phyloP scores from a whole-genome alignment of 192 early-diverging fungal genomes.

The Rhizoclosmatium sp. region DNA sequence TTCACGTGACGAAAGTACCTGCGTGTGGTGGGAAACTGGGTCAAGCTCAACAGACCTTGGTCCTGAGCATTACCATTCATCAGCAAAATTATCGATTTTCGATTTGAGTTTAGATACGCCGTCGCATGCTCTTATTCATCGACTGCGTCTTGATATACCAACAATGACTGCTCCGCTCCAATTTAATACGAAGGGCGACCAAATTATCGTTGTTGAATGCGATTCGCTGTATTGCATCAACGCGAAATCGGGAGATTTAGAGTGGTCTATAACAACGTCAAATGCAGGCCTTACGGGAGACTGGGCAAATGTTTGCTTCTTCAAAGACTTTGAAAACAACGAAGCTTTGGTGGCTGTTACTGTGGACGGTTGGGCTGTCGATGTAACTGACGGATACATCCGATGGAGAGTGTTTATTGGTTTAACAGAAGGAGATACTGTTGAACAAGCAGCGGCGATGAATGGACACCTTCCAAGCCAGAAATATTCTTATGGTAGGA shows the following conservation, averaged over 20 bases:
- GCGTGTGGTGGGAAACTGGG: conserved; percentile 7
- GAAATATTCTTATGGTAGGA: conserved; percentile 5
- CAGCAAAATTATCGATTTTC: conserved; percentile 13
- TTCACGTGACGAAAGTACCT: conserved; percentile 8
- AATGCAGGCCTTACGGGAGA: conserved; percentile 22
- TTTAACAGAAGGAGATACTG: conserved; percentile 8
- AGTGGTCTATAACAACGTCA: conserved; percentile 13
- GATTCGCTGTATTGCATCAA: conserved; percentile 22
- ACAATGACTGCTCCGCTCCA: conserved; percentile 3
- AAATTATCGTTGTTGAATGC: conserved; percentile 8
- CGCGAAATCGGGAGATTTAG: conserved; percentile 15
- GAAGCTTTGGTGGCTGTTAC: conserved; percentile 20
- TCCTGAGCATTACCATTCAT: not conserved
- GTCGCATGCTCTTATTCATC: conserved; percentile 22
- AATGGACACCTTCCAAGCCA: conserved; percentile 22
- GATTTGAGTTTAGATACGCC: conserved; percentile 24
- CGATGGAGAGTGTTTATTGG: conserved; percentile 28
- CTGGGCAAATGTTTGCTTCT: conserved; percentile 22
- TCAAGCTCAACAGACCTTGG: not conserved
- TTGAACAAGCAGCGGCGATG: conserved; percentile 8
- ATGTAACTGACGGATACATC: conserved; percentile 17
- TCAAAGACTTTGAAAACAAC: conserved; percentile 11
- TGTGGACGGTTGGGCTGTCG: conserved; percentile 21
- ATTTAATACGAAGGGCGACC: not conserved
- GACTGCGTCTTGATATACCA: conserved; percentile 17